Evolutionary conservation across 345 rosid genomes (phyloP).

Genomic region (Eucalyptus decipiens): DNA sequence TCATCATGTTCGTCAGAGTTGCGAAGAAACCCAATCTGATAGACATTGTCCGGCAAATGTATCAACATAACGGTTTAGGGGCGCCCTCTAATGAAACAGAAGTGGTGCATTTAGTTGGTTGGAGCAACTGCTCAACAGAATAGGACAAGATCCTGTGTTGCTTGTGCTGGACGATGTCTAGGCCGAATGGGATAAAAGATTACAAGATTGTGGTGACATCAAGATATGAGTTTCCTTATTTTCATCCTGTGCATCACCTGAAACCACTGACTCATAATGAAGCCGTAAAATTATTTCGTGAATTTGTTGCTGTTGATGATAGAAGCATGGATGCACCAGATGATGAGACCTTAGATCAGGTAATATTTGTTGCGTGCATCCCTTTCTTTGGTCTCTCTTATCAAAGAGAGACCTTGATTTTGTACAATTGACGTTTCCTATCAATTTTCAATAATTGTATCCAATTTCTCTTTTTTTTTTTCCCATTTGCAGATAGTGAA

Average conservation of each 20-base stretch:
- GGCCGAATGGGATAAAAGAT: not conserved
- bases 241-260: slow-evolving; percentile 6
- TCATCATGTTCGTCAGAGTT: slow-evolving; percentile 5
- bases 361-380: not conserved
- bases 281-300: slow-evolving; percentile 21
- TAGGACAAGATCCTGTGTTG: not conserved
- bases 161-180: slow-evolving; percentile 3
- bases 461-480: not conserved
- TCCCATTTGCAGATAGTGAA: not conserved
- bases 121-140: not conserved
- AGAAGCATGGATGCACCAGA: not conserved
- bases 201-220: slow-evolving; percentile 61
- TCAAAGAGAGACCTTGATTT: not conserved
- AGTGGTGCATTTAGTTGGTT: not conserved
- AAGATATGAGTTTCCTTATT: slow-evolving; percentile 21
- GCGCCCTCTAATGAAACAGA: not conserved
- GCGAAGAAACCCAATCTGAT: not conserved
- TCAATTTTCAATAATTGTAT: not conserved
- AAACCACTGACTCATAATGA: slow-evolving; percentile 18
- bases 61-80: not conserved
- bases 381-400: rapidly evolving
- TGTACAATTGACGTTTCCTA: not conserved
- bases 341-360: not conserved
- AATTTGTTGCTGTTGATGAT: not conserved
- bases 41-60: not conserved